phyloP scores from a whole-genome alignment of 2,329 filamentous ascomycete species.

The Cyphellophora europaea region DNA sequence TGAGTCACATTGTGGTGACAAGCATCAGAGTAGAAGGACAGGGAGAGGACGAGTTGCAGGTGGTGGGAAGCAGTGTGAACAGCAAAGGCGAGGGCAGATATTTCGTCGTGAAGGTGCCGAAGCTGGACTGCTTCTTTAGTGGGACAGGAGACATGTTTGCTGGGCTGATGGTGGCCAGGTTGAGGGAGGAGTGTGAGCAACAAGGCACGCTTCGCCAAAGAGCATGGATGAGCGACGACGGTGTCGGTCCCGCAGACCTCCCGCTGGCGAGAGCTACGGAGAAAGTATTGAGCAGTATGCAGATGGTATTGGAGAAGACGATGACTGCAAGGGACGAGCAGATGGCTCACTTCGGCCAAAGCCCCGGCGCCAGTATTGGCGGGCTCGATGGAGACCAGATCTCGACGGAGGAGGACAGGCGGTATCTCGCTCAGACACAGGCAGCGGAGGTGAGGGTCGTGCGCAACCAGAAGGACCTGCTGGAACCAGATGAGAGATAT shows the following conservation, averaged over 20 bases:
- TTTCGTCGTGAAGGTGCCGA: constrained; percentile 79
- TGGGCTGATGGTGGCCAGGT: constrained; percentile 74
- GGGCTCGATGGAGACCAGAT: constrained; percentile 30
- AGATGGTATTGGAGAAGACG: constrained; percentile 65
- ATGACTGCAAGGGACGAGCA: constrained; percentile 56
- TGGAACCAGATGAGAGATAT: constrained; percentile 57
- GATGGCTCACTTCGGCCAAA: constrained; percentile 35
- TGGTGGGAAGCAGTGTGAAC: constrained; percentile 14
- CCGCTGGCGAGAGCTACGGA: constrained; percentile 76
- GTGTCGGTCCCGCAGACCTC: constrained; percentile 57
- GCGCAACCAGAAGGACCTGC: constrained; percentile 60
- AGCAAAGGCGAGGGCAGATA: constrained; percentile 56
- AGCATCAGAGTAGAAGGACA: constrained; percentile 45
- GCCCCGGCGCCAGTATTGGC: constrained; percentile 7
- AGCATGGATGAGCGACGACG: constrained; percentile 71
- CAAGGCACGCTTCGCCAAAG: constrained; percentile 40
- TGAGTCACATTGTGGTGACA: constrained; percentile 89
- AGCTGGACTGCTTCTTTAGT: constrained; percentile 87
- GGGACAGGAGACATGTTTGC: constrained; percentile 99
- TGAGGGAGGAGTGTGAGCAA: constrained; percentile 62
- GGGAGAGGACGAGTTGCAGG: constrained; percentile 6
- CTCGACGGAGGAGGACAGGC: constrained; percentile 44
- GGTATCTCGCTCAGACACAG: constrained; percentile 63
- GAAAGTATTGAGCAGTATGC: constrained; percentile 88
- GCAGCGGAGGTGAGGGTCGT: constrained; percentile 84